Evolutionary conservation across 495 filamentous ascomycete genomes (phyloP).

Genomic region (Penicillium angulare): DNA sequence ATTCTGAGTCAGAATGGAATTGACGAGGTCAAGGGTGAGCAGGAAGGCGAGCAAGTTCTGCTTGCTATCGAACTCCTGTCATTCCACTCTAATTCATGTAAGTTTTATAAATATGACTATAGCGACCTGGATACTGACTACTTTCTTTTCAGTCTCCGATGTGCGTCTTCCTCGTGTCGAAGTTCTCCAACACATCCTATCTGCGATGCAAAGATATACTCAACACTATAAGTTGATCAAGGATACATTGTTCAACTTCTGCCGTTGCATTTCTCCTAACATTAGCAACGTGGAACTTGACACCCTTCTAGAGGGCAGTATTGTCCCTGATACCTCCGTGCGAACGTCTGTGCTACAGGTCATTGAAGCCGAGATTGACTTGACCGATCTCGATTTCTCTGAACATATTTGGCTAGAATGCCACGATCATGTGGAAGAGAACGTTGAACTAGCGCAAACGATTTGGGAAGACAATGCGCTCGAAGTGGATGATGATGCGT

Average conservation of each 20-base stretch:
- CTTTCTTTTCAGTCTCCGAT: conserved; percentile 46
- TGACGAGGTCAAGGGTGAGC: conserved; percentile 56
- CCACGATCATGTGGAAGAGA: conserved; percentile 89
- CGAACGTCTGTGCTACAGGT: conserved; percentile 86
- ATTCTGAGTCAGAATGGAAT: conserved; percentile 78
- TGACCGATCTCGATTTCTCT: conserved; percentile 79
- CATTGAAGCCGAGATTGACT: conserved; percentile 84
- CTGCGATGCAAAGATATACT: conserved; percentile 81
- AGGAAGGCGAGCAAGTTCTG: conserved; percentile 85
- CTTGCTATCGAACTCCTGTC: conserved; percentile 87
- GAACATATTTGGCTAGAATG: conserved; percentile 91
- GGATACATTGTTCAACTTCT: conserved; percentile 83
- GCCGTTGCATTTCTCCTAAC: conserved; percentile 73
- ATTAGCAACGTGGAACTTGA: conserved; percentile 67
- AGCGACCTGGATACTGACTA: neutral
- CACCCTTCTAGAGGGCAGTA: conserved; percentile 68
- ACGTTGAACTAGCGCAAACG: conserved; percentile 73
- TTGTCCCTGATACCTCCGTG: conserved; percentile 75
- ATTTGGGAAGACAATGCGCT: conserved; percentile 96
- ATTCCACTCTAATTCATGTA: conserved; percentile 73
- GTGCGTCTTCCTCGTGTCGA: conserved; percentile 71
- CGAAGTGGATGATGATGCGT: conserved; percentile 63
- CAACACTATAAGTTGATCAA: conserved; percentile 94
- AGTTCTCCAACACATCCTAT: conserved; percentile 65
- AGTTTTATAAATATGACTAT: neutral